Evolutionary conservation across 768 basidiomycete genomes (phyloP), one percentile per base, ranked within the genome.

Genomic region (Phlebiopsis gigantea): DNA sequence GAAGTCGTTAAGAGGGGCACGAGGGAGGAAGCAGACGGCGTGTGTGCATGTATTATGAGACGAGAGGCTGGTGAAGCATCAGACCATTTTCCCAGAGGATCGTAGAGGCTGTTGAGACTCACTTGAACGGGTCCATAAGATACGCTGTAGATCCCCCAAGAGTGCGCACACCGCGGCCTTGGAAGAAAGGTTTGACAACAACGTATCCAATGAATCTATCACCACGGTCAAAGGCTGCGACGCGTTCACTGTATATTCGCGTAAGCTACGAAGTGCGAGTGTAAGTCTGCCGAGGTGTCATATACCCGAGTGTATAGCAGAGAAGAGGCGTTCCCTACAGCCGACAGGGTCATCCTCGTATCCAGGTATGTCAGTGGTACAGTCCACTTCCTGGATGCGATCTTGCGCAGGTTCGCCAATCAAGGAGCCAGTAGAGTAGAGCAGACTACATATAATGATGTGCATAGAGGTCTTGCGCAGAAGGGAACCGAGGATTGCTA

Each of bases 171-270:
- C 73, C 60, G 76, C 73, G 5, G 86, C 68, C 22, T 75, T 56
- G 12, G 87, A 84, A 10, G 74, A 77, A 22, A 81, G 65, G 64
- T 91, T 87, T 9, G 79, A 73, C 4, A 77, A 65, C 22, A 93
- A 69, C 4, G 82, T 85, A 62, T 90, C 85, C 17, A 84, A 69
- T 19, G 88, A 88, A 67, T 93, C 92, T 31, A 93, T 75, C 51
- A 88, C 67, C 22, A 90, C 78, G 59, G 76, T 79, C 26, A 88
- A 57, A n/a, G 84, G 74, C 28, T 77, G 75, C 28, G 73, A 41
- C 28, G 75, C 62, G 46, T 69, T 79, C 79, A 66, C 50, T 46
- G 63, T 53, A 22, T 12, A 26, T 50, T 59, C 41, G 56, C 47
- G 53, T 52, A 1, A 6, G 31, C 6, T 14, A 34, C 14, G 9